These are phyloP conservation scores for Ophiostoma perfectum DNA, from an alignment of 2,329 filamentous ascomycete species.

Conservation along the genomic window DNA sequence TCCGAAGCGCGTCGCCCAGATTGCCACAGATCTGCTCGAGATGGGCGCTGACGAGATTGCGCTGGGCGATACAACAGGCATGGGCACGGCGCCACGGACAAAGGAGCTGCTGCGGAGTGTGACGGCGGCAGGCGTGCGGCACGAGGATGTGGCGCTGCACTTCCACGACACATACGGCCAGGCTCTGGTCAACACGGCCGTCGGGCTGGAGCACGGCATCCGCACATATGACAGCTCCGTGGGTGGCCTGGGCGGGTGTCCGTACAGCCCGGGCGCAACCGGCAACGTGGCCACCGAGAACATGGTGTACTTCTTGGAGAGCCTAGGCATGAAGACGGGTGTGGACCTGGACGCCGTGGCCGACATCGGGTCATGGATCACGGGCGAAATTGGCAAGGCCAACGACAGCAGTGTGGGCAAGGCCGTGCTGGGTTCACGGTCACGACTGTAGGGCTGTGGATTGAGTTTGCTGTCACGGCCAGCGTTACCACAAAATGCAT, in stretches of 20 bases:
- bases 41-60: slow-evolving; percentile 89
- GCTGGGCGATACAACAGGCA: slow-evolving; percentile 83
- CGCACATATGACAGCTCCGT: slow-evolving; percentile 75
- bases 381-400: slow-evolving; percentile 53
- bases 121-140: slow-evolving; percentile 60
- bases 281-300: slow-evolving; percentile 85
- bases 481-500: not conserved
- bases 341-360: slow-evolving; percentile 62
- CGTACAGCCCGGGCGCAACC: slow-evolving; percentile 78
- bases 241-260: slow-evolving; percentile 75
- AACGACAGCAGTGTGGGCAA: slow-evolving; percentile 61
- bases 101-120: slow-evolving; percentile 59
- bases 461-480: not conserved
- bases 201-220: slow-evolving; percentile 71
- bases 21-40: slow-evolving; percentile 66
- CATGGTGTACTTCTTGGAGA: slow-evolving; percentile 71
- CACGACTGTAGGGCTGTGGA: not conserved
- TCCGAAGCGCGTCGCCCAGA: slow-evolving; percentile 58
- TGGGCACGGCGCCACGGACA: slow-evolving; percentile 73
- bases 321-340: slow-evolving; percentile 67
- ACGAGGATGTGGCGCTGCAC: slow-evolving; percentile 70
- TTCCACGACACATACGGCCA: slow-evolving; percentile 88
- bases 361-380: slow-evolving; percentile 69
- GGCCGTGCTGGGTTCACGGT: slow-evolving; percentile 52
- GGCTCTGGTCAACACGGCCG: slow-evolving; percentile 74